These are phyloP conservation scores for Lotmaria passim DNA, from an alignment of 208 protist species.

Conservation along the genomic window DNA sequence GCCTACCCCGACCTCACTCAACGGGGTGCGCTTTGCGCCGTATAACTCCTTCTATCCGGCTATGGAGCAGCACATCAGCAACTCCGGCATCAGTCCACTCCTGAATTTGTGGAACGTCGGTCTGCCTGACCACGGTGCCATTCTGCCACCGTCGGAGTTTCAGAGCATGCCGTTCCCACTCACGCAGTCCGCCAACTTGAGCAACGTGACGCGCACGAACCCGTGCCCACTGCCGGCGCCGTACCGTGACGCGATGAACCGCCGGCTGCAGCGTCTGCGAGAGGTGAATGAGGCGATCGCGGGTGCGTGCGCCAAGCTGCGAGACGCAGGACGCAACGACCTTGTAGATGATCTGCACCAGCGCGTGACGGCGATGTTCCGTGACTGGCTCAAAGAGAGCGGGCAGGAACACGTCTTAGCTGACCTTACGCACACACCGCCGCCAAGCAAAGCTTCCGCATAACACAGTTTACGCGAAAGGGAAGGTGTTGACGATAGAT, in stretches of 20 bases:
- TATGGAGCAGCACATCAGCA: conserved; percentile 83
- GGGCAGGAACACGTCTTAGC: conserved; percentile 77
- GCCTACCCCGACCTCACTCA: conserved; percentile 23
- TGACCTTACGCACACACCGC: conserved; percentile 56
- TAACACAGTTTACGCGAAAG: conserved; percentile 1
- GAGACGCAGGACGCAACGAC: conserved; percentile 74
- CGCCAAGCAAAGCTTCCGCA: conserved; percentile 10
- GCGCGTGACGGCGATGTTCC: conserved; percentile 80
- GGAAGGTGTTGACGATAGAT: no score
- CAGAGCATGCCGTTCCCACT: conserved; percentile 79
- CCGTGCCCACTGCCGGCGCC: conserved; percentile 73
- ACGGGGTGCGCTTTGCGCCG: conserved; percentile 81
- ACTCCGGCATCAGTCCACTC: conserved; percentile 82
- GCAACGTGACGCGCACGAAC: conserved; percentile 80
- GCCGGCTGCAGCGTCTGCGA: conserved; percentile 72
- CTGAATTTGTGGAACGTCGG: conserved; percentile 91
- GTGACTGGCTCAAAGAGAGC: conserved; percentile 83
- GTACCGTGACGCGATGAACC: conserved; percentile 72
- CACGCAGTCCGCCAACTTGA: conserved; percentile 50
- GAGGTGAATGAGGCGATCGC: conserved; percentile 78
- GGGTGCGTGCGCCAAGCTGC: conserved; percentile 61
- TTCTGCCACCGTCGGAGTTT: conserved; percentile 86
- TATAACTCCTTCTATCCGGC: conserved; percentile 92
- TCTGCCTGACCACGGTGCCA: conserved; percentile 56
- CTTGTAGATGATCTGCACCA: conserved; percentile 71